Conservation (phyloP, 371 early-diverging fungal genomes). For the Blakeslea trispora region DNA sequence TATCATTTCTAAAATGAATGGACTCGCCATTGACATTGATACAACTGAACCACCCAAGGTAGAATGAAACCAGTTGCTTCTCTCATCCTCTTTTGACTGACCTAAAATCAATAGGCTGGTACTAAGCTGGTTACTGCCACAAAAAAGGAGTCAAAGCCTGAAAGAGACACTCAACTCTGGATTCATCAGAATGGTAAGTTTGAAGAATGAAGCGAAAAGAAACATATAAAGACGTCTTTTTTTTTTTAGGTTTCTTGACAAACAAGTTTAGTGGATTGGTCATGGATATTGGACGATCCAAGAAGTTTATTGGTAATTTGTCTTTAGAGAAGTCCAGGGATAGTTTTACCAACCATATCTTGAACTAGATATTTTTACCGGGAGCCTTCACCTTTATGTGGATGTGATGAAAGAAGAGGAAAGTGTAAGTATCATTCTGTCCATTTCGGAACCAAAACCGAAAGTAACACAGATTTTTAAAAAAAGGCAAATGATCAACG, state of each 20-base stretch:
- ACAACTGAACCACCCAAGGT: constrained; percentile 20
- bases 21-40: constrained; percentile 40
- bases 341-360: too few species aligned
- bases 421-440: constrained; percentile 22
- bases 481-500: constrained; percentile 43
- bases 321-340: too few species aligned
- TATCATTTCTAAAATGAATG: constrained; percentile 41
- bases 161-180: constrained; percentile 33
- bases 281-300: constrained; percentile 43
- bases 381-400: constrained; percentile 38
- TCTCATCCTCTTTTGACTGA: too few species aligned
- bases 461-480: constrained; percentile 18
- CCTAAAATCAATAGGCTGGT: constrained; percentile 22
- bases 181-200: constrained; percentile 38
- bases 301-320: constrained; percentile 39
- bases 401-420: constrained; percentile 47
- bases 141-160: constrained; percentile 19
- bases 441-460: constrained; percentile 13
- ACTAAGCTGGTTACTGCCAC: constrained; percentile 18
- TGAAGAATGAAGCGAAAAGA: not conserved
- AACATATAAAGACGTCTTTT: too few species aligned
- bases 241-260: constrained; percentile 38
- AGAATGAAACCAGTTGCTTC: constrained; percentile 8
- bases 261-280: constrained; percentile 43
- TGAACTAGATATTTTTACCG: constrained; percentile 46